phyloP scores from a whole-genome alignment of 2,329 filamentous ascomycete genomes.

The Nannizziopsis arthrosporioides region DNA sequence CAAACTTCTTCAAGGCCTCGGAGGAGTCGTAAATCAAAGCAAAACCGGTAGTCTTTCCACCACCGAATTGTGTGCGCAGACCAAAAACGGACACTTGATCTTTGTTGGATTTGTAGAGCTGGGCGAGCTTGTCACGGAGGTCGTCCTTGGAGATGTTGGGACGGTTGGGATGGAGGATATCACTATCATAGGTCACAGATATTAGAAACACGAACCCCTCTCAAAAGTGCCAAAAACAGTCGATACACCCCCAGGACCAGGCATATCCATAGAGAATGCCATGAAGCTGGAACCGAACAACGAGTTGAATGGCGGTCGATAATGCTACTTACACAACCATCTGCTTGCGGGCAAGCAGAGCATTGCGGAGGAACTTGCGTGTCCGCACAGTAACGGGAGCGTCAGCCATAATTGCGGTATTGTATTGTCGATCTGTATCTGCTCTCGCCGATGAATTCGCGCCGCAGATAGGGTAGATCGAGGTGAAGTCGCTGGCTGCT shows the following conservation, averaged over 20 bases:
- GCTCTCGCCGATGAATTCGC: slow-evolving; percentile 19
- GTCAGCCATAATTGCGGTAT: slow-evolving; percentile 71
- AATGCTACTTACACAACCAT: slow-evolving; percentile 87
- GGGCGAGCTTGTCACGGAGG: slow-evolving; percentile 85
- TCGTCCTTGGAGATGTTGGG: slow-evolving; percentile 99
- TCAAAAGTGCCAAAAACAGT: slow-evolving; percentile 5
- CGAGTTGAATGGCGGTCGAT: background rate
- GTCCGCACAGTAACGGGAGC: slow-evolving; percentile 74
- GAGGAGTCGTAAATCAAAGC: slow-evolving; percentile 96
- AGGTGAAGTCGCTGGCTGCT: slow-evolving; percentile 16
- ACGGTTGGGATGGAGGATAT: slow-evolving; percentile 97
- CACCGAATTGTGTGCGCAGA: slow-evolving; percentile 97
- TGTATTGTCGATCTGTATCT: slow-evolving; percentile 18
- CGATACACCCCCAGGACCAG: background rate
- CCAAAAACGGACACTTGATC: slow-evolving; percentile 97
- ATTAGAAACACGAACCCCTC: slow-evolving; percentile 1
- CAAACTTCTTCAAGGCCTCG: slow-evolving; percentile 99
- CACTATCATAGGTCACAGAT: slow-evolving; percentile 47
- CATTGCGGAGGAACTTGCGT: slow-evolving; percentile 99
- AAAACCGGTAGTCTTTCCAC: slow-evolving; percentile 98
- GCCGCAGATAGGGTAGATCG: slow-evolving; percentile 15
- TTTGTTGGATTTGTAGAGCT: slow-evolving; percentile 97
- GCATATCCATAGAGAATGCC: slow-evolving; percentile 3
- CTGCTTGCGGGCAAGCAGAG: slow-evolving; percentile 96
- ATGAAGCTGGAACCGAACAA: background rate